These are phyloP conservation scores for Papiliotrema terrestris DNA, from an alignment of 1,284 basidiomycete species.

Conservation along the genomic window DNA sequence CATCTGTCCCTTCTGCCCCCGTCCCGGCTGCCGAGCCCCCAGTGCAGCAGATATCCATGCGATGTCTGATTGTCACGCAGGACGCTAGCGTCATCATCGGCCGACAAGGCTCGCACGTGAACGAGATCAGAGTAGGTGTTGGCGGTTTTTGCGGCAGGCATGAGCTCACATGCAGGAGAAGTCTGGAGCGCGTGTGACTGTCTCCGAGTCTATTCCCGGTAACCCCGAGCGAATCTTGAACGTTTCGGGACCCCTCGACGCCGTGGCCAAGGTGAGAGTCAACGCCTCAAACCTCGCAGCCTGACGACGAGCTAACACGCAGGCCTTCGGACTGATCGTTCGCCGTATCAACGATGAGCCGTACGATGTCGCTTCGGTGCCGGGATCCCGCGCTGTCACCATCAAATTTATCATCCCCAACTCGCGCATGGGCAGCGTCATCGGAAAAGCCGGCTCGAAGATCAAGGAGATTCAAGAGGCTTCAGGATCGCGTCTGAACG, in stretches of 20 bases:
- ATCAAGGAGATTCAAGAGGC: conserved; percentile 99
- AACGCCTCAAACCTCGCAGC: not conserved
- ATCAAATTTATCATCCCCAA: conserved; percentile 99
- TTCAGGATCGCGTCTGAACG: conserved; percentile 91
- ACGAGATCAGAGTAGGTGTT: conserved; percentile 74
- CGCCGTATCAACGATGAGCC: conserved; percentile 99
- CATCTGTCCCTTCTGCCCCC: conserved; percentile 33
- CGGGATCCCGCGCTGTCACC: conserved; percentile 94
- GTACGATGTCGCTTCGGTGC: conserved; percentile 94
- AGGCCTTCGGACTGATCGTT: conserved; percentile 99
- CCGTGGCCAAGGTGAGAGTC: conserved; percentile 83
- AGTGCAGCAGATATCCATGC: conserved; percentile 70
- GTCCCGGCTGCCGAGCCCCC: conserved; percentile 38
- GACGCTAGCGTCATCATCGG: conserved; percentile 99
- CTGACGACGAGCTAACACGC: not conserved
- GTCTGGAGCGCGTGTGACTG: conserved; percentile 89
- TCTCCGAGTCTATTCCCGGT: conserved; percentile 93
- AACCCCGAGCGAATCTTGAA: conserved; percentile 98
- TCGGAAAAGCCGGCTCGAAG: conserved; percentile 94
- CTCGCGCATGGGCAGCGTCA: conserved; percentile 98
- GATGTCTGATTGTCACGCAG: conserved; percentile 95
- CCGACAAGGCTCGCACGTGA: conserved; percentile 92
- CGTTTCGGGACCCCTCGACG: conserved; percentile 94
- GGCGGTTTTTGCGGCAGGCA: not conserved
- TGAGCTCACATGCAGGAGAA: conserved; percentile 59